Base-by-base conservation (phyloP, 148 eudicot species). In the Bassia scoparia region DNA sequence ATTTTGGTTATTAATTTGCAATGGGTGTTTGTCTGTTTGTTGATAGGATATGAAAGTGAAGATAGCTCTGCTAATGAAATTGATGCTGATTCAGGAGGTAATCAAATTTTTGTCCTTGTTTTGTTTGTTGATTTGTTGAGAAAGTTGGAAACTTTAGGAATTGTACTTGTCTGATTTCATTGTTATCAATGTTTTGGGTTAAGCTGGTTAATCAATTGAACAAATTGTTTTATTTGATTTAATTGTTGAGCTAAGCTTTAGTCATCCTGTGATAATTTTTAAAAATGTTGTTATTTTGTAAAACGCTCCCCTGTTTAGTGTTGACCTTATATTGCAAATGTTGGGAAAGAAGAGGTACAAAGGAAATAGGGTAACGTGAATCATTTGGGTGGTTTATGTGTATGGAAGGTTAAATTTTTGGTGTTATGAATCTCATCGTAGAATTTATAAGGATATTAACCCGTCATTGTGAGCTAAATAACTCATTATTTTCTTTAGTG, bases 31-130 rank as follows among this genome's bases (percentile, higher is more conserved):
- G 16, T 31, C 33, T 27, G 12, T n/a, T 27, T 70, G 29, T 15
- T 68, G 74, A 8, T 81, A 93, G 97, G 93, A 52, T 85, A 94
- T 74, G 97, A 89, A 74, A 91, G 93, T 76, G 97, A 89, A 76
- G 93, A 88, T 70, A 89, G 93, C 83, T 91, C 96, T 2, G 85
- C 72, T 21, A 76, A 88, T 77, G 97, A 88, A 74, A 80, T 88
- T 43, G 85, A 84, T 34, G 83, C 77, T 59, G 90, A 86, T 67
- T 88, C 95, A 16, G 69, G 88, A 79, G 96, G 98, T 93, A 74
- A 3, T 75, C 38, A 5, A 0, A 16, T 55, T 31, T 26, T 14
- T 13, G 10, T 55, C 48, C 16, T 31, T 34, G 29, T 38, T 33
- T 60, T 20, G 20, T 20, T 52, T 2, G 24, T 52, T 52, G 53